Conservation (phyloP, 1,284 basidiomycete species). For the Thecaphora frezii region DNA sequence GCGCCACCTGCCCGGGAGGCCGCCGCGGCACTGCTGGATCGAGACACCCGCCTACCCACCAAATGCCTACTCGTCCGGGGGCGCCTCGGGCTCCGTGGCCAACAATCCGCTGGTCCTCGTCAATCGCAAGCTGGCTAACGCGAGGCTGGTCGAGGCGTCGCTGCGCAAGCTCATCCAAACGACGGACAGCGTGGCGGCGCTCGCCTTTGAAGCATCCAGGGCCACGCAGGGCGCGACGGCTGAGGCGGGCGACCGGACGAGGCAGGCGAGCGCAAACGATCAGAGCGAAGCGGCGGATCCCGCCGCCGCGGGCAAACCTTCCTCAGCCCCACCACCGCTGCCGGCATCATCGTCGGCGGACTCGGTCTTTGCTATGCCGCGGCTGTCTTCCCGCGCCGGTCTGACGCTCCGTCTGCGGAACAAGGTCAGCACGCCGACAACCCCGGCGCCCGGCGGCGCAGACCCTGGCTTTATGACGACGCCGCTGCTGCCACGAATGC, state of each 20-base stretch:
- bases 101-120: slow-evolving; percentile 37
- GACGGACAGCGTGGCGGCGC: slow-evolving; percentile 38
- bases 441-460: background rate
- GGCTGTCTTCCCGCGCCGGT: slow-evolving; percentile 14
- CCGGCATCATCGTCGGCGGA: background rate
- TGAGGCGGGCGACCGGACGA: background rate
- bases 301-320: background rate
- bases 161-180: slow-evolving; percentile 39
- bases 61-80: slow-evolving; percentile 14
- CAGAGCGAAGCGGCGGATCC: slow-evolving; percentile 1
- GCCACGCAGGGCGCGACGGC: background rate
- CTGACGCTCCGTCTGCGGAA: slow-evolving; percentile 28
- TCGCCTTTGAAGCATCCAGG: slow-evolving; percentile 14
- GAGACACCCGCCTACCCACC: slow-evolving; percentile 43
- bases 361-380: slow-evolving; percentile 15
- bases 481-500: too few relatives aligned
- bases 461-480: too few relatives aligned
- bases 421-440: slow-evolving; percentile 18
- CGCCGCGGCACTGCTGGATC: slow-evolving; percentile 47
- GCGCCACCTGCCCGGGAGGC: slow-evolving; percentile 39
- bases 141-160: slow-evolving; percentile 44
- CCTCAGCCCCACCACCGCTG: slow-evolving; percentile 1
- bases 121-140: slow-evolving; percentile 47
- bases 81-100: slow-evolving; percentile 8
- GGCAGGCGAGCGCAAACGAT: background rate